Base-by-base conservation (phyloP, 1,284 basidiomycete genomes). In the Marasmius tenuissimus region DNA sequence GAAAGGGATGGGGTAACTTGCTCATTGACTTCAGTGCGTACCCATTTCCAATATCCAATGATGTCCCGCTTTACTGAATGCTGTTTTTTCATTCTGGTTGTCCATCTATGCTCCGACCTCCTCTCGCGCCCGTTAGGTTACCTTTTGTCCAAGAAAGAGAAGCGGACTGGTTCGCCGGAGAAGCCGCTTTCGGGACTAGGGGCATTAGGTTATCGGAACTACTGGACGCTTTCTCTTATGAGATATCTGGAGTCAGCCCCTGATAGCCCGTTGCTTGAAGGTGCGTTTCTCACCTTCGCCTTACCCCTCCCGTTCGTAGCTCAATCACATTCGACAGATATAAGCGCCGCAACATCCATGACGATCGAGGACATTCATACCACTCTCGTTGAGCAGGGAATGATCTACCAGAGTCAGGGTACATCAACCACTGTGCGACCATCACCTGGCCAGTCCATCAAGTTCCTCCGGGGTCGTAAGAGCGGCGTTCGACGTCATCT, bases 21-120 rank as follows among this genome's bases (percentile, higher is more conserved):
- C 82, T 98, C 69, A 98, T 98, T 71, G 97, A 94, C 75, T 97
- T 98, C 77, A 98, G 96, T 97, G 76, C 73, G 96, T 83, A 56
- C n/a, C 61, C 56, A 63, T 57, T 37, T 40, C 61, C 7, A 60
- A 59, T 18, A 47, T 54, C 10, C 10, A 35, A 16, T 49, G 48
- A 61, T 16, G 37, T 42, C 33, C 8, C 54, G n/a, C 42, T 16
- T 49, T 52, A 45, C 18, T 59, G 60, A 57, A 27, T 39, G 27
- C 20, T 20, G 20, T 27, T 47, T 55, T 20, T 16, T 55, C 39
- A 9, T 37, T 18, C 20, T 14, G n/a, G 7, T 14, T 18, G 27
- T 38, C 8, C 52, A 9, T 38, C n/a, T 27, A 5, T 18, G 20
- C 5, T 8, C 45, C 20, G 45, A n/a, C 16, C 16, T 47, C 16